A percentile compares a stretch with the other conserved stretches of the same genome.
Evolutionary conservation across 2,329 filamentous ascomycete species (phyloP).

Genomic region (Pseudopithomyces chartarum): DNA sequence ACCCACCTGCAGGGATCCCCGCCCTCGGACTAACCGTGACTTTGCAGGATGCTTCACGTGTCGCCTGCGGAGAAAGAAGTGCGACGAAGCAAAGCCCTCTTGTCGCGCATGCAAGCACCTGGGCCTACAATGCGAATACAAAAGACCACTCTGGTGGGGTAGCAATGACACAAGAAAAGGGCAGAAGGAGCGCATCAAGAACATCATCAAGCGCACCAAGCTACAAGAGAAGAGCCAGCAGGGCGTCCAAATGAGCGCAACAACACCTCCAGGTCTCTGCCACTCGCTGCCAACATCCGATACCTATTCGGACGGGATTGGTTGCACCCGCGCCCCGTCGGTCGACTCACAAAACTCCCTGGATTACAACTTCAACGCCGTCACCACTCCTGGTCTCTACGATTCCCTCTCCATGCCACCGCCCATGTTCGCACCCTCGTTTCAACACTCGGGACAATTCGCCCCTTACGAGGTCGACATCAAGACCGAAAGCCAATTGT

Average conservation of each 20-base stretch:
- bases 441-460: slow-evolving; percentile 62
- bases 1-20: slow-evolving; percentile 39
- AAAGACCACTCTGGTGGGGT: slow-evolving; percentile 95
- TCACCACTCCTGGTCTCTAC: slow-evolving; percentile 61
- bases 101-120: slow-evolving; percentile 72
- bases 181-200: slow-evolving; percentile 96
- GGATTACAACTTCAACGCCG: slow-evolving; percentile 70
- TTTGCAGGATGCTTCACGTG: slow-evolving; percentile 69
- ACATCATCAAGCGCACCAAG: slow-evolving; percentile 97
- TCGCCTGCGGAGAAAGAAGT: slow-evolving; percentile 71
- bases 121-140: slow-evolving; percentile 90
- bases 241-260: slow-evolving; percentile 52
- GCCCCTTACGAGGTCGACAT: slow-evolving; percentile 92
- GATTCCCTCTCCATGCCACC: slow-evolving; percentile 63
- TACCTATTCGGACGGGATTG: slow-evolving; percentile 75
- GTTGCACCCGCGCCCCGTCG: slow-evolving; percentile 72
- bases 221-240: slow-evolving; percentile 79
- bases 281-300: slow-evolving; percentile 83
- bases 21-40: slow-evolving; percentile 45
- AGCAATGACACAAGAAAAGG: slow-evolving; percentile 83
- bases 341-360: slow-evolving; percentile 78
- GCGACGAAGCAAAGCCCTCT: slow-evolving; percentile 68
- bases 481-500: slow-evolving; percentile 93
- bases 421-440: slow-evolving; percentile 50
- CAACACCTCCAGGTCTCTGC: slow-evolving; percentile 78